Conservation (phyloP, 805 yeast genomes). For the Vanderwaltozyma verrucispora region DNA sequence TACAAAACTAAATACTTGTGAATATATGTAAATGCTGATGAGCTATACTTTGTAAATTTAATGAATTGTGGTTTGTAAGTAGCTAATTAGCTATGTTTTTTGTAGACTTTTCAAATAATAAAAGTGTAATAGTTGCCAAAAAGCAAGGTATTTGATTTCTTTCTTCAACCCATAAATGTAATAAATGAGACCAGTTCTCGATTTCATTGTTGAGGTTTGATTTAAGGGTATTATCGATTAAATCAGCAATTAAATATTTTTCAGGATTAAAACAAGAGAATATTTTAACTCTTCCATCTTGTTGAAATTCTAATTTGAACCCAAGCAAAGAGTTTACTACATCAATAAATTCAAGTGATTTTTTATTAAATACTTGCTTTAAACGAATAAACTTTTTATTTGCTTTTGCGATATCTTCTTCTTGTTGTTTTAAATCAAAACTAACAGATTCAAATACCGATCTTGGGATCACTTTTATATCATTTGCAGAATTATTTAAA, state of each 20-base stretch:
- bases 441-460: conserved; percentile 54
- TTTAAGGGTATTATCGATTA: conserved; percentile 43
- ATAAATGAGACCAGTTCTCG: conserved; percentile 38
- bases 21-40: too few relatives aligned
- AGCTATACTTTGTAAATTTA: too few relatives aligned
- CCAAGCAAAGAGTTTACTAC: conserved; percentile 63
- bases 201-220: conserved; percentile 29
- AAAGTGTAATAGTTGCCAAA: conserved; percentile 61
- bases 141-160: conserved; percentile 68
- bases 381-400: conserved; percentile 43
- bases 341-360: conserved; percentile 62
- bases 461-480: conserved; percentile 37
- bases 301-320: conserved; percentile 56
- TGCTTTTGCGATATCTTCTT: conserved; percentile 37
- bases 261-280: conserved; percentile 36
- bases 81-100: too few relatives aligned
- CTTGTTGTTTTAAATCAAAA: conserved; percentile 40
- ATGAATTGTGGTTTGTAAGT: too few relatives aligned
- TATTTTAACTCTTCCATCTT: conserved; percentile 46
- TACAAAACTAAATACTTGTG: too few relatives aligned
- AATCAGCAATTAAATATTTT: conserved; percentile 46
- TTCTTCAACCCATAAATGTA: conserved; percentile 57
- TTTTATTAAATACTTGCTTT: conserved; percentile 47
- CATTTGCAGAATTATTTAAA: conserved; percentile 8
- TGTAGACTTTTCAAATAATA: conserved; percentile 40